These are phyloP conservation scores for Nidula microcarpa DNA, from an alignment of 768 basidiomycete genomes.

Conservation along the genomic window DNA sequence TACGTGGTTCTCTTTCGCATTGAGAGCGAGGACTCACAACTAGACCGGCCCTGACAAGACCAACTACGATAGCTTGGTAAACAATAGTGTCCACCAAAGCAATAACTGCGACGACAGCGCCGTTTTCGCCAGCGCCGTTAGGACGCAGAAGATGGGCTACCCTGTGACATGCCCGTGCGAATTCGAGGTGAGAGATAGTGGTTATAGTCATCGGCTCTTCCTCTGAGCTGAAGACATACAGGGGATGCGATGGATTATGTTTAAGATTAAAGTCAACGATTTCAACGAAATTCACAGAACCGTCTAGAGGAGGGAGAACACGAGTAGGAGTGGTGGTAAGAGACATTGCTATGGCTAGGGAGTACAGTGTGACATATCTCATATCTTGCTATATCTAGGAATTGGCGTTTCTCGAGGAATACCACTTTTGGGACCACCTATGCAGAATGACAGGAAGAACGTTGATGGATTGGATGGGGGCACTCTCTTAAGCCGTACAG, in stretches of 20 bases:
- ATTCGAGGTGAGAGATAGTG: conserved; percentile 36
- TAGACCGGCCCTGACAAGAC: conserved; percentile 30
- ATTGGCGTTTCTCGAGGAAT: no score
- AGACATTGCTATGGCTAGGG: neutral
- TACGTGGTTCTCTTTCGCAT: neutral
- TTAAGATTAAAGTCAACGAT: conserved; percentile 28
- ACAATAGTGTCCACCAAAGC: conserved; percentile 29
- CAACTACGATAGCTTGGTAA: conserved; percentile 37
- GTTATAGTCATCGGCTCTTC: conserved; percentile 10
- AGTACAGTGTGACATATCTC: neutral
- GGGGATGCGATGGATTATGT: conserved; percentile 24
- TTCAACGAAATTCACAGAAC: conserved; percentile 26
- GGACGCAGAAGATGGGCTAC: conserved; percentile 36
- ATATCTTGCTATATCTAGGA: neutral
- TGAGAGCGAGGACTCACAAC: conserved; percentile 17
- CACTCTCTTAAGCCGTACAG: no score
- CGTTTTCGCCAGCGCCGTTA: conserved; percentile 21
- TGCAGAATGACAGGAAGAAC: no score
- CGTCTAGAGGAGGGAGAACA: conserved; percentile 22
- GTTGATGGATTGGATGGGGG: no score
- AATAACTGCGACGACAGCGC: conserved; percentile 31
- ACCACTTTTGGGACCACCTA: no score
- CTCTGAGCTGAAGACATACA: conserved; percentile 25
- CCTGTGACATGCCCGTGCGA: conserved; percentile 40
- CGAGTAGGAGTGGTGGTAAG: neutral